Conservation (phyloP, 352 stramenopile genomes). For the Pythium dissotocum region DNA sequence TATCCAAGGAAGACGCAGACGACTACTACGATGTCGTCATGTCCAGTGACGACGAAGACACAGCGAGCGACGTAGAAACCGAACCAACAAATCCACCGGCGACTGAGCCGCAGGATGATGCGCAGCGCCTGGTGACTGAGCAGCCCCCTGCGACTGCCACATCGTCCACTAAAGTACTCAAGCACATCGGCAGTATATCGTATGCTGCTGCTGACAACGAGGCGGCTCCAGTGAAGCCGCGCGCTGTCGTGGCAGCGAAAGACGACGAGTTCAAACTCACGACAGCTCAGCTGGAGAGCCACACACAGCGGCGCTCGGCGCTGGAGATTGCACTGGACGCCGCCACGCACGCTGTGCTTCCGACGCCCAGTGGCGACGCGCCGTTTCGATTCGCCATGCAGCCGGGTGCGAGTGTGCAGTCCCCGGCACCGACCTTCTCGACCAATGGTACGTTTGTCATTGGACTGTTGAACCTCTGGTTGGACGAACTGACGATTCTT, state of each 20-base stretch:
- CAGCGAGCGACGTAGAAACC: slow-evolving; percentile 32
- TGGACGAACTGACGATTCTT: not conserved
- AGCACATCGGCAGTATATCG: slow-evolving; percentile 23
- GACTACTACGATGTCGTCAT: slow-evolving; percentile 62
- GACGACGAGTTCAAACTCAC: slow-evolving; percentile 47
- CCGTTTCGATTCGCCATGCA: slow-evolving; percentile 43
- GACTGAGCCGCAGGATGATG: slow-evolving; percentile 13
- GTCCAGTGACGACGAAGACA: slow-evolving; percentile 56
- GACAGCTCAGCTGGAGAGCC: slow-evolving; percentile 33
- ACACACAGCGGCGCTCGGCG: slow-evolving; percentile 37
- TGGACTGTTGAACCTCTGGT: not conserved
- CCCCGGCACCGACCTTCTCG: slow-evolving; percentile 15
- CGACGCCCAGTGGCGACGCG: slow-evolving; percentile 23
- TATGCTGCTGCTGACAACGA: slow-evolving; percentile 7
- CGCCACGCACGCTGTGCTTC: slow-evolving; percentile 4
- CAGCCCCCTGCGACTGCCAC: not conserved
- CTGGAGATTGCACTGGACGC: slow-evolving; percentile 56
- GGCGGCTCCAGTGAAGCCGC: not conserved
- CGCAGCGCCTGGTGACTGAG: slow-evolving; percentile 10
- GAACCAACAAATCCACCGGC: slow-evolving; percentile 12
- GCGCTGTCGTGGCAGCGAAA: not conserved
- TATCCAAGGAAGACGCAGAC: slow-evolving; percentile 34
- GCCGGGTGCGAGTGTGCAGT: slow-evolving; percentile 9
- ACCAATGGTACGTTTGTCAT: slow-evolving; percentile 21
- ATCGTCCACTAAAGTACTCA: slow-evolving; percentile 12